phyloP scores from a whole-genome alignment of 176 grass and related monocot species.

The Thinopyrum elongatum region DNA sequence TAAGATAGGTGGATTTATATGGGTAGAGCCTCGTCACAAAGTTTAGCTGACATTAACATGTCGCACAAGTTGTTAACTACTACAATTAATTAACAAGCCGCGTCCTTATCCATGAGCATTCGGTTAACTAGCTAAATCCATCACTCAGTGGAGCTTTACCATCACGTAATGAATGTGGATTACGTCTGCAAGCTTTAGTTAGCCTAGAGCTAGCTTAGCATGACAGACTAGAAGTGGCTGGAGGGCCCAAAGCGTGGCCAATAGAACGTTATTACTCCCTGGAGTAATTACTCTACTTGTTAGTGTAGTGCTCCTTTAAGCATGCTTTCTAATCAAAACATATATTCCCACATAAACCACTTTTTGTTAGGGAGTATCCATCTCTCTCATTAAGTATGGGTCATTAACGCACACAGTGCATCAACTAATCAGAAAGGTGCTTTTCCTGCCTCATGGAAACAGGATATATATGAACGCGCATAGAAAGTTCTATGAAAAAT shows the following conservation, averaged over 20 bases:
- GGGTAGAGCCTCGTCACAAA: background rate
- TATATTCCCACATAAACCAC: conserved; percentile 32
- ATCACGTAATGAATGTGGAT: conserved; percentile 31
- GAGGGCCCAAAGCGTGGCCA: background rate
- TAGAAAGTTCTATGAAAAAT: background rate
- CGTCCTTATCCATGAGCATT: conserved; percentile 44
- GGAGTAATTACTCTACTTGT: conserved; percentile 7
- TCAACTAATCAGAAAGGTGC: background rate
- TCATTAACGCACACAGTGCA: background rate
- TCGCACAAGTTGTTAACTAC: conserved; percentile 2
- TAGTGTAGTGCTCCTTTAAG: conserved; percentile 23
- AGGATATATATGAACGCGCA: background rate
- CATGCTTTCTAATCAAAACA: conserved; percentile 36
- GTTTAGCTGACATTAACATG: background rate
- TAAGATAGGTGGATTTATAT: background rate
- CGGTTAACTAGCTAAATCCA: conserved; percentile 29
- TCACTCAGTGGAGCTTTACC: conserved; percentile 52
- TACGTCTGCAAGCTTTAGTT: conserved; percentile 42
- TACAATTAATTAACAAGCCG: background rate
- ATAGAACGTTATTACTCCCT: background rate
- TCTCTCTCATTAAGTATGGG: conserved; percentile 24
- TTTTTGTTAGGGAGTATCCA: conserved; percentile 35
- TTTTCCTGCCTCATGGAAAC: background rate
- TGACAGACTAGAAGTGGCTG: conserved; percentile 5
- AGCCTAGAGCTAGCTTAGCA: conserved; percentile 7